Base-by-base conservation (phyloP, 768 basidiomycete genomes). In the Hericium erinaceus region DNA sequence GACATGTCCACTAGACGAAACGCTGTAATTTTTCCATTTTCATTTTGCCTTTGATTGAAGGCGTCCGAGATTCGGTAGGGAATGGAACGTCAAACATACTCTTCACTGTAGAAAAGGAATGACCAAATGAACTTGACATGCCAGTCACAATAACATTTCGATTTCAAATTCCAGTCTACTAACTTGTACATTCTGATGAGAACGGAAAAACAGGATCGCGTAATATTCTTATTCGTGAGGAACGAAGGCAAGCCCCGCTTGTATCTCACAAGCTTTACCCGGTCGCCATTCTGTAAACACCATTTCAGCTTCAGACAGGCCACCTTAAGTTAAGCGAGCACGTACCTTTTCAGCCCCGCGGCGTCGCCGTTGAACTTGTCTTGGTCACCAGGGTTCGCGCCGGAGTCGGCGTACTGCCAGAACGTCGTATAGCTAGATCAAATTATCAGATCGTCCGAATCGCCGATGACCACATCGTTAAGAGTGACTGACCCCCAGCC, bases 351-450 rank as follows among this genome's bases (percentile, higher is more conserved):
- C 55, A 82, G 65, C 9, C 75, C 74, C 54, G 75, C 68, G 46
- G 69, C 57, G 58, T 78, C 75, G 16, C 82, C 83, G 41, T 82
- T 81, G 72, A 81, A 84, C 56, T 70, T 59, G 61, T 84, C 77
- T 53, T 78, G 77, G 58, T 85, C 82, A 40, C 82, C 82, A 48
- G 81, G 80, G 63, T 79, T 80, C 20, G 77, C 41, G 4, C 82
- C 79, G 33, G 76, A 76, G 58, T 81, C 73, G 4, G 77, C 78
- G 54, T 80, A 82, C 64, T 84, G 80, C 82, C 82, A 84, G 68
- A 84, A 83, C 0, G 83, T 80, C 9, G 72, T 63, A 62, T 70
- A 77, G 7, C 79, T 79, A 44, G 1, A 39, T 26, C 16, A 13
- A 13, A 20, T 4, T 11, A n/a, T 39, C 6, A 48, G 55, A 24